phyloP scores from a whole-genome alignment of 345 rosid genomes.

The Raphanus raphanistrum region DNA sequence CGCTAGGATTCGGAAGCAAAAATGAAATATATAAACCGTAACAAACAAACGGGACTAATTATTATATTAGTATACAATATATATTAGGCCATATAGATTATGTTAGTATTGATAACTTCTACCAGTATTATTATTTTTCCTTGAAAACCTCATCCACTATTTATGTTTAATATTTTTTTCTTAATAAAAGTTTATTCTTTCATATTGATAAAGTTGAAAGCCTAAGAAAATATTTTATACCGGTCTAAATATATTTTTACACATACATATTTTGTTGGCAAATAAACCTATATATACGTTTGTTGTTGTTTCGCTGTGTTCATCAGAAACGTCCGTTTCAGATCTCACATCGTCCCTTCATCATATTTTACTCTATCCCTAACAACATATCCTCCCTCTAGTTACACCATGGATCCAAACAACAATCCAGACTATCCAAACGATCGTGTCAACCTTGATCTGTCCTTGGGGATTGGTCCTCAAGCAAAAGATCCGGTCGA shows the following conservation, averaged over 20 bases:
- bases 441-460: constrained; percentile 1
- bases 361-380: neutral
- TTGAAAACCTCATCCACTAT: neutral
- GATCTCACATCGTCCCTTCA: neutral
- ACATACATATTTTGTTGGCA: neutral
- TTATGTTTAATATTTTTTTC: neutral
- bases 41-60: neutral
- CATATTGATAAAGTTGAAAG: neutral
- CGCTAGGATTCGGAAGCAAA: neutral
- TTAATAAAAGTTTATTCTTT: neutral
- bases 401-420: neutral
- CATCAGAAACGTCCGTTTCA: neutral
- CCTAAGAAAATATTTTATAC: neutral
- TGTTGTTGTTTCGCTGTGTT: neutral
- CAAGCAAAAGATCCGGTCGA: neutral
- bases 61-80: neutral
- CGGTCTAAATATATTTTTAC: neutral
- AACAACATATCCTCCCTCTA: neutral
- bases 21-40: neutral
- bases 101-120: neutral
- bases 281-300: neutral
- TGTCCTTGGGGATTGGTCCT: constrained; percentile 4
- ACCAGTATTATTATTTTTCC: neutral
- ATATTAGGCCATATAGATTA: too few relatives aligned
- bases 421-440: neutral